phyloP scores from a whole-genome alignment of 441 rosid species.

The Pelargonium fulgidum region DNA sequence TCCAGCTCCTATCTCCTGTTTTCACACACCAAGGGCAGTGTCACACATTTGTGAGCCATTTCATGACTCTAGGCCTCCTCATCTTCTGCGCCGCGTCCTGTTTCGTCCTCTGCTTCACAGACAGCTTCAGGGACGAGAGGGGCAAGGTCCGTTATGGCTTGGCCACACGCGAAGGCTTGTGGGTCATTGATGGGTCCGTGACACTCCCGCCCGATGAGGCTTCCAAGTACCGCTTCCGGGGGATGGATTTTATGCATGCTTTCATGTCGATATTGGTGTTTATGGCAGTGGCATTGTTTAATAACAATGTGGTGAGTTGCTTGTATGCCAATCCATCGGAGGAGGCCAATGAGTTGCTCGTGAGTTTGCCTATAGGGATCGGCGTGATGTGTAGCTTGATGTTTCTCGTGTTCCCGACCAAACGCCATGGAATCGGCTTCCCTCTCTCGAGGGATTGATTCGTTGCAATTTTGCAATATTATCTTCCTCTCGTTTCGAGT shows the following conservation, averaged over 20 bases:
- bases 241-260: constrained; percentile 49
- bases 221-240: constrained; percentile 30
- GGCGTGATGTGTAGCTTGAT: constrained; percentile 39
- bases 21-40: constrained; percentile 53
- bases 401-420: constrained; percentile 40
- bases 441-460: constrained; percentile 31
- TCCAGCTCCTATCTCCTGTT: constrained; percentile 49
- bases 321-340: constrained; percentile 35
- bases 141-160: constrained; percentile 54
- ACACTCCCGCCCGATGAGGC: constrained; percentile 29
- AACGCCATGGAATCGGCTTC: constrained; percentile 59
- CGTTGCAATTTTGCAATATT: background rate
- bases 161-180: constrained; percentile 44
- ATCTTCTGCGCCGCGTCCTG: constrained; percentile 31
- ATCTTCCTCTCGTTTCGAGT: background rate
- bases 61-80: constrained; percentile 27
- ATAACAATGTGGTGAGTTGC: constrained; percentile 44
- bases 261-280: constrained; percentile 42
- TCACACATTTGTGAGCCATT: constrained; percentile 22
- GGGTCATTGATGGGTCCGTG: constrained; percentile 38
- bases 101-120: constrained; percentile 44
- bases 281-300: constrained; percentile 39
- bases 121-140: constrained; percentile 43
- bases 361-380: constrained; percentile 30
- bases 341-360: constrained; percentile 29